Evolutionary conservation across 345 rosid species (phyloP), one percentile per base, ranked within the genome.

Genomic region (Gossypium anomalum): DNA sequence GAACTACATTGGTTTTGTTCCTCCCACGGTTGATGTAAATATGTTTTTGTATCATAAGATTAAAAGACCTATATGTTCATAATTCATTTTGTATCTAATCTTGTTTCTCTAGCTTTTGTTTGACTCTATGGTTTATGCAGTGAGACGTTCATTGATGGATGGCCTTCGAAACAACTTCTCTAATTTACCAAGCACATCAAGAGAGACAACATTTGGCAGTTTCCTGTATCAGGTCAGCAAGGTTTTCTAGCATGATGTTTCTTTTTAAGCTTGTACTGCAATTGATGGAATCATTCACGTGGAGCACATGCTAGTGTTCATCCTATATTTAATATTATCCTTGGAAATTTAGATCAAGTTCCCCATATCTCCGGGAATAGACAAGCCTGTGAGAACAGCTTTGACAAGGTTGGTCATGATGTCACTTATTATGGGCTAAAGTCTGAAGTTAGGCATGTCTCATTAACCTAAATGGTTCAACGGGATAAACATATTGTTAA

Each of bases 221-320:
- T 73, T 73, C 67, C 67, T 83, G 80, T 80, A 79, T 79, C 93
- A 85, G 89, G 93, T 85, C 9, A 77, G 85, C 38, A 52, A 65
- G 55, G 48, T 61, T 38, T 23, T 67, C 38, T 25, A n/a, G 60
- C 47, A 27, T 17, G 17, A 70, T 70, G 25, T 73, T 61, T 56
- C 53, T 22, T 57, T 48, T 57, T 71, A n/a, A 55, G 49, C 51
- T 38, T 34, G 63, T 11, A 55, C 25, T 17, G 9, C 4, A 22
- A 23, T 20, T 2, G 14, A 6, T 25, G 64, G 27, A 60, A 60
- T 71, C 9, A 0, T 43, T 38, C 71, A 67, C 20, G 49, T 67
- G 20, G 43, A 23, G 56, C 25, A 41, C 57, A 23, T 67, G 14
- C 5, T 15, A 2, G 20, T 48, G 13, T 48, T 47, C 56, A 8